Evolutionary conservation across 371 early-diverging fungal species (phyloP).

Genomic region (Mortierella sp.): DNA sequence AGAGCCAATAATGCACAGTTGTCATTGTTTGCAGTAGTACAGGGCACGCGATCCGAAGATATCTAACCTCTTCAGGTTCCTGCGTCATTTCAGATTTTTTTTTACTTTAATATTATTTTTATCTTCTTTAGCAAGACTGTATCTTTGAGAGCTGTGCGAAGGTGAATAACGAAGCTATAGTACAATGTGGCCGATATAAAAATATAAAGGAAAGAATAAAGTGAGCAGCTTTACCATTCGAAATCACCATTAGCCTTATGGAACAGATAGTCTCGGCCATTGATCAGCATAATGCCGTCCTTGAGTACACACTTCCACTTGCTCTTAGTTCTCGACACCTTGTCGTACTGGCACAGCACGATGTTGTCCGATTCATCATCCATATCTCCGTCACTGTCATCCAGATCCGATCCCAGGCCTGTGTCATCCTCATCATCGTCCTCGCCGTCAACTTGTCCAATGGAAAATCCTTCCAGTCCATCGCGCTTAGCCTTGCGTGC

Average conservation of each 20-base stretch:
- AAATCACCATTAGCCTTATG: slow-evolving; percentile 94
- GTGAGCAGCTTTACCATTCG: slow-evolving; percentile 79
- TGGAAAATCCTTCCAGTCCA: slow-evolving; percentile 30
- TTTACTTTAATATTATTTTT: not conserved
- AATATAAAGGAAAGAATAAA: not conserved
- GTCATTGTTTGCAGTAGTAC: not conserved
- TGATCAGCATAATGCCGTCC: slow-evolving; percentile 95
- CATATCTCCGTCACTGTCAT: slow-evolving; percentile 78
- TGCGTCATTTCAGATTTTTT: no score
- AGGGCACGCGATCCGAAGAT: not conserved
- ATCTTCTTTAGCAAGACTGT: not conserved
- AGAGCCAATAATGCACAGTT: not conserved
- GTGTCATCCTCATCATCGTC: slow-evolving; percentile 61
- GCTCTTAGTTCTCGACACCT: slow-evolving; percentile 95
- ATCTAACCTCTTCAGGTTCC: no score
- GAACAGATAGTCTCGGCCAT: slow-evolving; percentile 95
- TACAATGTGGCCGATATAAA: not conserved
- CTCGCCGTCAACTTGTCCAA: slow-evolving; percentile 70
- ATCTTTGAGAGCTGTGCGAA: not conserved
- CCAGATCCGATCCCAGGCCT: slow-evolving; percentile 55
- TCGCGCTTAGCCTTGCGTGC: slow-evolving; percentile 40
- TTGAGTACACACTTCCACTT: slow-evolving; percentile 97
- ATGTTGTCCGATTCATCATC: slow-evolving; percentile 86
- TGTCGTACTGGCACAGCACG: slow-evolving; percentile 96
- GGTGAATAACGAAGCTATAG: slow-evolving; percentile 1